Evolutionary conservation across 176 grass and related monocot genomes (phyloP), one percentile per base, ranked within the genome.

Genomic region (Eremochloa ophiuroides): DNA sequence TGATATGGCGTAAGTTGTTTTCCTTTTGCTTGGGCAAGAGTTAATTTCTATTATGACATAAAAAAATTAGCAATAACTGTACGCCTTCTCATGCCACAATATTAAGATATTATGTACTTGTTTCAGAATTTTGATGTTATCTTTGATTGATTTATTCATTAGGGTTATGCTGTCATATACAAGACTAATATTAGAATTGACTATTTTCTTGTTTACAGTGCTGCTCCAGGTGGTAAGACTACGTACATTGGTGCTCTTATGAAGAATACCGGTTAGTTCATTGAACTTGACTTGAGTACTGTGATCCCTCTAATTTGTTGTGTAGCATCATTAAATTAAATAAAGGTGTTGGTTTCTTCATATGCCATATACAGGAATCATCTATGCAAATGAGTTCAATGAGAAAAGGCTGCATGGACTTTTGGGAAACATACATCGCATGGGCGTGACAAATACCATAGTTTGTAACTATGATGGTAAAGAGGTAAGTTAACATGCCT

Each of bases 191-290:
- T 74, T 33, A 48, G 46, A 77, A 48, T 31, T 31, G 12, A 82
- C 58, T 58, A 15, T 73, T 73, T 72, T 82, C 29, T 67, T 78
- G 16, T 50, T 82, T 90, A 14, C 85, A 99, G 97, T 46, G 97
- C 97, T 87, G 93, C 97, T 26, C 97, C 97, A 62, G 97, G 97
- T 87, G 97, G 97, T 70, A 99, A 99, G 89, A 96, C 92, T 65
- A 96, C 97, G 41, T 95, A 99, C 56, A 99, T 99, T 88, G 89
- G 90, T 39, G 88, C 97, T 85, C 91, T 99, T 56, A 91, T 99
- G 97, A 99, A 99, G 71, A 99, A 99, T 80, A 93, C 93, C 33
- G 97, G 97, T 91, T 70, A 83, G 78, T 78, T 50, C 48, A 73
- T 69, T 71, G 8, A 73, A 26, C 56, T 38, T 78, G 46, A 79